A percentile compares a stretch with the other conserved stretches of the same genome.
These are phyloP conservation scores for Darksidea phi DNA, from an alignment of 495 filamentous ascomycete species.

Conservation along the genomic window DNA sequence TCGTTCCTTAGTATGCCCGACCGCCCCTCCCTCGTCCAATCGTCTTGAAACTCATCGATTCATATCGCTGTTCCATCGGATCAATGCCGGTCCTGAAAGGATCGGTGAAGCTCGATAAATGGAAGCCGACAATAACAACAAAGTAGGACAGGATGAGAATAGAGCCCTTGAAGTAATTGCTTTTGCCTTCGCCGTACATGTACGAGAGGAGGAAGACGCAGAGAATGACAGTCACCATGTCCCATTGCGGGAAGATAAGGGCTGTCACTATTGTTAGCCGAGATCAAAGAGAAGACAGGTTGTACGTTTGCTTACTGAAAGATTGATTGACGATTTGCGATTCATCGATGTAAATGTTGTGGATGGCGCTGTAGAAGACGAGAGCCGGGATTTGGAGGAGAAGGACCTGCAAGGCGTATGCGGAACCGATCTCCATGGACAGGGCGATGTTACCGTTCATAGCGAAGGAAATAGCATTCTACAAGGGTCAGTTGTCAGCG, in stretches of 20 bases:
- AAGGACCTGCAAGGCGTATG: conserved; percentile 95
- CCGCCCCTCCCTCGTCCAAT: conserved; percentile 10
- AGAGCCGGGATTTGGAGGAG: conserved; percentile 94
- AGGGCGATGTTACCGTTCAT: conserved; percentile 99
- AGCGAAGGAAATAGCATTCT: conserved; percentile 98
- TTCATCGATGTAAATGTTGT: conserved; percentile 51
- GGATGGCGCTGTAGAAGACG: conserved; percentile 81
- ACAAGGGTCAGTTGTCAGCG: conserved; percentile 47
- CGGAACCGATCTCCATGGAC: conserved; percentile 98
- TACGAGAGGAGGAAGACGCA: conserved; percentile 97
- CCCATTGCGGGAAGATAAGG: conserved; percentile 98
- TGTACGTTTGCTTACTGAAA: conserved; percentile 58
- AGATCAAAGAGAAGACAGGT: not conserved
- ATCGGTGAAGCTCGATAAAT: conserved; percentile 74
- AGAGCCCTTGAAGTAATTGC: conserved; percentile 89
- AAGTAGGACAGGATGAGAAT: conserved; percentile 92
- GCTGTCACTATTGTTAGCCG: conserved; percentile 44
- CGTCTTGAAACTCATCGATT: conserved; percentile 33
- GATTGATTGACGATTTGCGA: conserved; percentile 69
- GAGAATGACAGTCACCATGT: conserved; percentile 95
- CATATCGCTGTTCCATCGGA: conserved; percentile 21
- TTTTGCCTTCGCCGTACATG: conserved; percentile 98
- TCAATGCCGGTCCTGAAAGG: conserved; percentile 55
- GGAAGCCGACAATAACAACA: conserved; percentile 89
- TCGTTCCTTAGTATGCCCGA: conserved; percentile 14